Base-by-base conservation (phyloP, 345 rosid genomes). In the Salix viminalis region DNA sequence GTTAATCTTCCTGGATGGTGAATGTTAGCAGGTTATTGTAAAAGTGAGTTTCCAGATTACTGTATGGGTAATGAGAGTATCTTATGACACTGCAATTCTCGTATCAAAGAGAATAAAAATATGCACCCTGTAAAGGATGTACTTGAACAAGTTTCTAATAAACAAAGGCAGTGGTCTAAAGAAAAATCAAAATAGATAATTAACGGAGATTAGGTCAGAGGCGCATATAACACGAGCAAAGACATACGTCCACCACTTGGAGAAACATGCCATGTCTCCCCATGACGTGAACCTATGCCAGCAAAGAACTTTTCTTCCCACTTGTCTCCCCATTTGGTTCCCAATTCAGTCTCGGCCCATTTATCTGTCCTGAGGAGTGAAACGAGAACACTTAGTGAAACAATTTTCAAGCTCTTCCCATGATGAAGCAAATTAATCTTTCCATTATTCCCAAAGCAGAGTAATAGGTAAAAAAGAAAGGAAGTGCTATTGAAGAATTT, bases 261-360 rank as follows among this genome's bases (percentile, higher is more conserved):
- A 79, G 99, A 91, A 76, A 89, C 96, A 83, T 96, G 98, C 99
- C 99, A 96, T 2, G 98, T 96, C 88, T 96, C 99, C 80, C 99
- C 99, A 76, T 96, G 99, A 30, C 99, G 98, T 23, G 97, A 86
- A 81, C 99, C 99, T 74, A 95, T 91, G 46, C 97, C 97, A 73
- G 93, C 82, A 83, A 96, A 96, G 86, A 96, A 96, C 79, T 88
- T 96, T 61, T 96, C 99, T 82, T 96, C 99, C 99, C 99, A 96
- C 88, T 96, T 96, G 90, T 96, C 99, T 83, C 99, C 99, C 99
- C 99, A 96, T 86, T 93, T 96, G 75, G 98, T 96, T 76, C 96
- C 98, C 74, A 96, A 76, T 78, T 96, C 96, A 37, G 99, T 96
- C 89, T 96, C 99, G 12, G 99, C 99, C 99, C 99, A 96, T 88